phyloP scores from a whole-genome alignment of 805 yeast genomes.

The Candida mattraensis region DNA sequence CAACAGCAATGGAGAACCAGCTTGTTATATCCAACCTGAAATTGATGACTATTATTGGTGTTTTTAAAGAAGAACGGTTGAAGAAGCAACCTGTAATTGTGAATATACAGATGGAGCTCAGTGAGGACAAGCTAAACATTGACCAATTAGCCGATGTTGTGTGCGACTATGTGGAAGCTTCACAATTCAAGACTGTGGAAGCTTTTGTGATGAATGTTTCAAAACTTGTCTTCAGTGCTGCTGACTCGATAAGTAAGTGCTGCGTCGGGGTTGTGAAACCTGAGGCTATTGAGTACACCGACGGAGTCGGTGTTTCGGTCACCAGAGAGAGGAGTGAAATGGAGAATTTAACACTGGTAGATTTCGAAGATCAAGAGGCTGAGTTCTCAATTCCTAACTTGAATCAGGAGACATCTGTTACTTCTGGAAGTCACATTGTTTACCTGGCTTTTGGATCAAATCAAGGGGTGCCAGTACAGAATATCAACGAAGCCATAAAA shows the following conservation, averaged over 20 bases:
- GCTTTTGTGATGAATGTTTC: conserved; percentile 79
- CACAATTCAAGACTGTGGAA: conserved; percentile 89
- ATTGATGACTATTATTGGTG: conserved; percentile 82
- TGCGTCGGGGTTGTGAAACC: conserved; percentile 78
- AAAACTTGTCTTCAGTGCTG: conserved; percentile 24
- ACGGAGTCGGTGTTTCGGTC: conserved; percentile 87
- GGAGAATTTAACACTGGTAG: conserved; percentile 18
- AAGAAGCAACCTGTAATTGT: conserved; percentile 73
- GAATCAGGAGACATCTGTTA: conserved; percentile 22
- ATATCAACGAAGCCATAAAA: conserved; percentile 57
- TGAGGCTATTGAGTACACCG: conserved; percentile 81
- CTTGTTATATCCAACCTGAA: conserved; percentile 42
- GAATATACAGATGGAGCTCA: conserved; percentile 49
- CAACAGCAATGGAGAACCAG: not conserved
- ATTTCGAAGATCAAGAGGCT: conserved; percentile 19
- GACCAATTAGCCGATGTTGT: conserved; percentile 47
- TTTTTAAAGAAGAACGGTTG: conserved; percentile 84
- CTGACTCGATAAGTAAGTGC: conserved; percentile 20
- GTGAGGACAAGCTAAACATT: conserved; percentile 35
- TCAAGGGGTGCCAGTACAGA: conserved; percentile 65
- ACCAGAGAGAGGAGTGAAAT: conserved; percentile 47
- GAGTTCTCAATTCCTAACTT: conserved; percentile 30
- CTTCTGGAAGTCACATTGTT: conserved; percentile 45
- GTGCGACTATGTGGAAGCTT: conserved; percentile 62
- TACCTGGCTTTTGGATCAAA: conserved; percentile 91